Conservation (phyloP, 2,329 filamentous ascomycete genomes). For the Aspergillus vadensis region DNA sequence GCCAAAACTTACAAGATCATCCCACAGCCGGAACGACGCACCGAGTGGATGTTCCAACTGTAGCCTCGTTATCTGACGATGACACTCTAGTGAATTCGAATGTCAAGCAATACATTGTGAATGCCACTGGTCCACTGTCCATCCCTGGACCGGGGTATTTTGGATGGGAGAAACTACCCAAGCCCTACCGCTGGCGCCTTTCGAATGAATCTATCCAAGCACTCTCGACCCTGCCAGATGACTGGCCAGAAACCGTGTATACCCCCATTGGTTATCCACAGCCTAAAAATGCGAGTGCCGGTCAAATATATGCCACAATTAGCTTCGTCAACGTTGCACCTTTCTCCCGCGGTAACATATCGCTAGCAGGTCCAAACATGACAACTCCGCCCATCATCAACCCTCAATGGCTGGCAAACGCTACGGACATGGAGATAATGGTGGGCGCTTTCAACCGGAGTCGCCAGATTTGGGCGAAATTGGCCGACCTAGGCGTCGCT, state of each 20-base stretch:
- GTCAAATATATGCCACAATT: conserved; percentile 20
- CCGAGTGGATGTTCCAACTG: conserved; percentile 38
- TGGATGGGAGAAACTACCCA: conserved; percentile 34
- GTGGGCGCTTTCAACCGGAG: conserved; percentile 46
- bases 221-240: conserved; percentile 27
- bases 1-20: conserved; percentile 42
- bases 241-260: conserved; percentile 39
- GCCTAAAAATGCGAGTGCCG: conserved; percentile 26
- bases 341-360: conserved; percentile 20
- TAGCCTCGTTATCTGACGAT: conserved; percentile 26
- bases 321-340: conserved; percentile 15
- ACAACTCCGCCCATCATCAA: conserved; percentile 19
- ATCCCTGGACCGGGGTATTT: conserved; percentile 28
- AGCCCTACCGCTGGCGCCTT: conserved; percentile 22
- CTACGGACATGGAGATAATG: conserved; percentile 46
- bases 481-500: conserved; percentile 27
- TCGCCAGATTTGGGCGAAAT: conserved; percentile 36
- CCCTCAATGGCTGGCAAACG: conserved; percentile 18
- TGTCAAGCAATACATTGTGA: conserved; percentile 26
- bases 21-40: conserved; percentile 32
- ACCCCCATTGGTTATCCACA: neutral
- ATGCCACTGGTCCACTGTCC: conserved; percentile 28
- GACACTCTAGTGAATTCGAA: conserved; percentile 22
- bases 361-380: conserved; percentile 19
- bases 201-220: conserved; percentile 12